Evolutionary conservation across 192 early-diverging fungal genomes (phyloP), one percentile per base, ranked within the genome.

Genomic region (Backusella macrospora): DNA sequence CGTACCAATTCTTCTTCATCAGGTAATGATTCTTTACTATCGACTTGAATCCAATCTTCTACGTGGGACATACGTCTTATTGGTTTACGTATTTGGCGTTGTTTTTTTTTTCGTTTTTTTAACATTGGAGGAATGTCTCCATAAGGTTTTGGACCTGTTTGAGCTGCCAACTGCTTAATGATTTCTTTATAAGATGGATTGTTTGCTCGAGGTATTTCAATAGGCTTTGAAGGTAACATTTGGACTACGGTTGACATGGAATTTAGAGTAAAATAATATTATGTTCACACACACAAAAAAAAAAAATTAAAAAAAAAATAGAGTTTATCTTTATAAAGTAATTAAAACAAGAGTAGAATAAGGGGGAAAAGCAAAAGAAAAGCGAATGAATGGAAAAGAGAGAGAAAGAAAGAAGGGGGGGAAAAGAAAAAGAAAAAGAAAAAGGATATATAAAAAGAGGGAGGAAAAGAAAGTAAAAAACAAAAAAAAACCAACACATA

Each of bases 1-100:
- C 43, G 65, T 79, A 79, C 78, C 64, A 80, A 71, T 76, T 80
- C 78, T 34, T 80, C 78, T 73, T 80, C 78, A 63, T 80, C 78
- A n/a, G 78, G 78, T 23, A 80, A 37, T 42, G 69, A 62, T 72
- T 80, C 78, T 69, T 80, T 80, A 48, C 74, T 76, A 62, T 80
- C 78, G 10, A 80, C 78, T 18, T 43, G 59, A 18, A 76, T 70
- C 78, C 78, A 80, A 52, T 80, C 71, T 55, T 80, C 78, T 34
- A 80, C 78, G 69, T 80, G 78, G n/a, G 78, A 80, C 78, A 80
- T 80, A 9, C 78, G 64, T 71, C 78, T 62, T 40, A 77, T 47
- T 16, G 40, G 10, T 65, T 63, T 70, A 18, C 59, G 71, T 47
- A 43, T 62, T 26, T 37, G 69, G 23, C 43, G 47, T 43, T 73